phyloP scores from a whole-genome alignment of 345 rosid genomes.

The Turnera subulata region DNA sequence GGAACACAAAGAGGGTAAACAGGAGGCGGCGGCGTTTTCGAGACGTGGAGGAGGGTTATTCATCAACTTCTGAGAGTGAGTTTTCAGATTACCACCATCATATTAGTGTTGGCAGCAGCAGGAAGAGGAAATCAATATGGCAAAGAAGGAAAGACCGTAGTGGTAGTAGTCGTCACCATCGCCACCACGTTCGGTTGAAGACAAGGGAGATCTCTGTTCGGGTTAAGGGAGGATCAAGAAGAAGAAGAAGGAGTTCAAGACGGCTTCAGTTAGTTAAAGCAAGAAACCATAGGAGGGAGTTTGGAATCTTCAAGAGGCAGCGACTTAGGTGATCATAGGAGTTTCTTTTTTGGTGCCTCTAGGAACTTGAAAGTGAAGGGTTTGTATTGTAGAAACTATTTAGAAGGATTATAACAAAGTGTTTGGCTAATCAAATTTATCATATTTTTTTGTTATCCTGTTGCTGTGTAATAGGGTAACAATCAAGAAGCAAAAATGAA shows the following conservation, averaged over 20 bases:
- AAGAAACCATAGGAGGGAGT: slow-evolving; percentile 14
- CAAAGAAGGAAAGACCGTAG: slow-evolving; percentile 1
- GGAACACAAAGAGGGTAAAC: slow-evolving; percentile 8
- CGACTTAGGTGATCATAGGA: slow-evolving; percentile 4
- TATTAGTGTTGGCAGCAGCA: slow-evolving; percentile 4
- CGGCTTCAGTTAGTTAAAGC: slow-evolving; percentile 17
- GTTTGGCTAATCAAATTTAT: too few species aligned
- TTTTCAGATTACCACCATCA: not conserved
- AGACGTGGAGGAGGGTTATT: slow-evolving; percentile 8
- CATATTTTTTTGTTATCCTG: too few species aligned
- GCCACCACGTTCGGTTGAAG: slow-evolving; percentile 30
- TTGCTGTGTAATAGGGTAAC: too few species aligned
- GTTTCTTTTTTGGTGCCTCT: too few species aligned
- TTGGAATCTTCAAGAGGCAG: slow-evolving; percentile 9
- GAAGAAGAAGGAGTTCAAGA: slow-evolving; percentile 37
- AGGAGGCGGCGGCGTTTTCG: slow-evolving; percentile 25
- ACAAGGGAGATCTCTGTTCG: slow-evolving; percentile 33
- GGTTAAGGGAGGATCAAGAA: slow-evolving; percentile 37
- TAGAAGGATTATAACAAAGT: too few species aligned
- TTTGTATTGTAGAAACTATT: too few species aligned
- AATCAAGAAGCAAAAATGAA: too few species aligned
- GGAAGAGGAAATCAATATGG: not conserved
- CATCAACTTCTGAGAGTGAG: slow-evolving; percentile 5
- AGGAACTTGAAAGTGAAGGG: too few species aligned
- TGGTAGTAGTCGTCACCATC: slow-evolving; percentile 12